Base-by-base conservation (phyloP, 306 rosid species). In the Cucurbita moschata region DNA sequence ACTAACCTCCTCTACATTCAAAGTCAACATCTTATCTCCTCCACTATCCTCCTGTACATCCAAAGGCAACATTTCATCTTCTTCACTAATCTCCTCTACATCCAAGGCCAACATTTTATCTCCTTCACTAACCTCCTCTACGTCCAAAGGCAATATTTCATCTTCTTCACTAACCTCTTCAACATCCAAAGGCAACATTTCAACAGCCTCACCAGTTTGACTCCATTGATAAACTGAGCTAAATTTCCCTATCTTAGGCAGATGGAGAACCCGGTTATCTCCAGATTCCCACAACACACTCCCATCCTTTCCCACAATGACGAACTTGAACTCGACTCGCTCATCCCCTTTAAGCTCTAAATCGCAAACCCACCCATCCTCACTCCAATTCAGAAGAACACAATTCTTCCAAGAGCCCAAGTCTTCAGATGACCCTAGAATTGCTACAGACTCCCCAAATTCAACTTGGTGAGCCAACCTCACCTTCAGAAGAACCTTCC, bases 351-450 rank as follows among this genome's bases (percentile, higher is more conserved):
- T 64, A 5, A 87, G 81, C 63, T 81, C 85, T 72, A 94, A 83
- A 8, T 83, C 66, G 51, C 94, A 82, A n/a, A 86, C 89, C 98
- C 98, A 94, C 39, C 98, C 98, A 2, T 68, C 76, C 65, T 81
- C 81, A 0, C 89, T 88, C 98, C 98, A 94, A 35, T 82, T 77
- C 84, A 94, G 19, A 2, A 83, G 91, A 47, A 88, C 81, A 18
- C 64, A 26, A 52, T 85, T 84, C 82, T 78, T 90, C 98, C 98
- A 94, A 0, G 95, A 84, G 4, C 98, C 98, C 43, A 94, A 77
- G 53, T 89, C 91, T 76, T 89, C 77, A 12, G 81, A 5, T 10
- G 98, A 94, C 76, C 98, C 98, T 75, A 86, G 66, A 81, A 94
- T 53, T 50, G 40, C 92, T 74, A 94, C 86, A 72, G 81, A 88